Conservation (phyloP, 768 basidiomycete genomes). For the Hydnomerulius pinastri region DNA sequence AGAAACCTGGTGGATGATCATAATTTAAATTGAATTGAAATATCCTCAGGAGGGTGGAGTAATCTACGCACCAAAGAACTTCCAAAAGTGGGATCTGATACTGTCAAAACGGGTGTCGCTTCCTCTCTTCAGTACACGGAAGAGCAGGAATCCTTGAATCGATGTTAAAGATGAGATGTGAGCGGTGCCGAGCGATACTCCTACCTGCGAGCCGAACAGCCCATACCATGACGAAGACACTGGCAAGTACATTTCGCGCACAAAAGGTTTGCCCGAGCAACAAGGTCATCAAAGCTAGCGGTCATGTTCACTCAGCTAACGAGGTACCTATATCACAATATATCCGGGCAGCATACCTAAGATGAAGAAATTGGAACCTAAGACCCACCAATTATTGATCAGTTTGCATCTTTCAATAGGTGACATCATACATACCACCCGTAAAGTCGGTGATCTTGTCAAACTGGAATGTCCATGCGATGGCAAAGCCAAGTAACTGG, state of each 20-base stretch:
- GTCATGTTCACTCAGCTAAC: too few relatives aligned
- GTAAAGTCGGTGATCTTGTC: conserved; percentile 78
- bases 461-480: conserved; percentile 70
- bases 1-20: too few relatives aligned
- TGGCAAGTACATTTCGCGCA: conserved; percentile 57
- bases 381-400: neutral
- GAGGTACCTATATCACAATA: too few relatives aligned
- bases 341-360: conserved; percentile 44
- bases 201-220: conserved; percentile 57
- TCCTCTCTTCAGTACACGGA: conserved; percentile 68
- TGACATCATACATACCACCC: conserved; percentile 38
- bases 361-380: conserved; percentile 69
- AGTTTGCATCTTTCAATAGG: neutral
- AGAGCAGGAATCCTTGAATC: conserved; percentile 59
- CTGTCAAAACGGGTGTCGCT: conserved; percentile 69
- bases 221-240: conserved; percentile 69
- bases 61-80: conserved; percentile 50
- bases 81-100: conserved; percentile 65
- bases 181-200: neutral
- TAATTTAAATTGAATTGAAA: neutral
- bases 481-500: conserved; percentile 61
- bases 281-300: conserved; percentile 58
- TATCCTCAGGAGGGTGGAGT: neutral
- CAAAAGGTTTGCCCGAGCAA: conserved; percentile 58
- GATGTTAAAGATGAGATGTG: too few relatives aligned